Conservation (phyloP, 495 filamentous ascomycete genomes). For the Pseudoneurospora amorphoporcata region DNA sequence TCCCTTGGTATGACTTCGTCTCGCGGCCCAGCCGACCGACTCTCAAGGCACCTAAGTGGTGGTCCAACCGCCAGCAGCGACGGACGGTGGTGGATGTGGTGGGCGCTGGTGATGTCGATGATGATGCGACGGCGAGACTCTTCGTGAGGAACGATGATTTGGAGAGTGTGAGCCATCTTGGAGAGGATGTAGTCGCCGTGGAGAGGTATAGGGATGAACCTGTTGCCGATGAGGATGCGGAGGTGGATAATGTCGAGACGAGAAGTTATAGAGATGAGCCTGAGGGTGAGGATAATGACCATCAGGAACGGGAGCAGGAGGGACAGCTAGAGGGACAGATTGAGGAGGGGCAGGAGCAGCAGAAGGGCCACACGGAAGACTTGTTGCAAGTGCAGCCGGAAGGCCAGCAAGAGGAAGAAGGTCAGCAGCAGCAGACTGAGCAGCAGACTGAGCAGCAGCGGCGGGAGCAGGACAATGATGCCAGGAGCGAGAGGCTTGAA, state of each 20-base stretch:
- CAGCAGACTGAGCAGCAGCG: neutral
- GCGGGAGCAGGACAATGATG: neutral
- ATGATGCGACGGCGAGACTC: slow-evolving; percentile 9
- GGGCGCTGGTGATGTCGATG: slow-evolving; percentile 19
- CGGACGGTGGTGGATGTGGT: slow-evolving; percentile 11
- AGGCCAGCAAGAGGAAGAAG: neutral
- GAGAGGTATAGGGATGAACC: slow-evolving; percentile 14
- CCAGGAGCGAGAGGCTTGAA: neutral
- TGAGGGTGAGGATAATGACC: neutral
- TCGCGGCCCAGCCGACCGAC: slow-evolving; percentile 11
- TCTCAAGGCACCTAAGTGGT: slow-evolving; percentile 1
- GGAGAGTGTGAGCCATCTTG: neutral
- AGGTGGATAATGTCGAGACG: neutral
- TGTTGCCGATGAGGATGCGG: neutral
- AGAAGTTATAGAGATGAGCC: neutral
- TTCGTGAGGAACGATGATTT: slow-evolving; percentile 19
- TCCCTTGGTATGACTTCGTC: slow-evolving; percentile 29
- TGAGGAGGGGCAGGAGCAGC: neutral
- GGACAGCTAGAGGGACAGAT: neutral
- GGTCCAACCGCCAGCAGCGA: slow-evolving; percentile 9
- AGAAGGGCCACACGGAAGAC: neutral
- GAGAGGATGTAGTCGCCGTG: neutral
- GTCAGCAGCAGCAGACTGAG: neutral
- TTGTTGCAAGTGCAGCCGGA: neutral
- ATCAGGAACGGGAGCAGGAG: neutral